A percentile compares a stretch with the other conserved stretches of the same genome.
These are phyloP conservation scores for Paecilomyces sp. DNA, from an alignment of 2,329 filamentous ascomycete genomes.

Conservation along the genomic window DNA sequence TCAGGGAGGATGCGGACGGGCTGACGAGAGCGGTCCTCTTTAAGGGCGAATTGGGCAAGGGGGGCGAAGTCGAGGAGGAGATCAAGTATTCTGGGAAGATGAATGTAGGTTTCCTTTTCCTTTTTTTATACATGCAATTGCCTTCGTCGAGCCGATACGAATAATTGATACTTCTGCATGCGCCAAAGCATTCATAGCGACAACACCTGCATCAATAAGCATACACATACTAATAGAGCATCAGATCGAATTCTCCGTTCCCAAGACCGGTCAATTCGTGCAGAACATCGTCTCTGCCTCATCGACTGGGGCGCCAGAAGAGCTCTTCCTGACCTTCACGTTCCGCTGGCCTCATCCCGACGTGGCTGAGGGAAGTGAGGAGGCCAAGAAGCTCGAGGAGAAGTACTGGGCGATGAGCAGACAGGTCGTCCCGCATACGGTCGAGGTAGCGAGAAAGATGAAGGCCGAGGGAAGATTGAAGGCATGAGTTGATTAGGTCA, in stretches of 20 bases:
- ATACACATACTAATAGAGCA: not conserved
- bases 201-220: too few relatives aligned
- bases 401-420: slow-evolving; percentile 12
- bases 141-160: too few relatives aligned
- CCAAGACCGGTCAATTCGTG: slow-evolving; percentile 35
- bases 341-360: slow-evolving; percentile 36
- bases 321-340: slow-evolving; percentile 40
- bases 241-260: slow-evolving; percentile 39
- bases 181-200: too few relatives aligned
- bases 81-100: slow-evolving; percentile 30
- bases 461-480: slow-evolving; percentile 14
- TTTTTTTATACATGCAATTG: not conserved
- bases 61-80: slow-evolving; percentile 26
- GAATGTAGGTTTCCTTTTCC: slow-evolving; percentile 25
- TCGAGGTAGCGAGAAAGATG: slow-evolving; percentile 12
- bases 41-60: slow-evolving; percentile 21
- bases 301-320: slow-evolving; percentile 21
- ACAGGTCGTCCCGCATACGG: slow-evolving; percentile 7
- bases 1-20: slow-evolving; percentile 29
- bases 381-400: slow-evolving; percentile 20
- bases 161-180: too few relatives aligned
- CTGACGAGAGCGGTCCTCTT: slow-evolving; percentile 34
- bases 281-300: slow-evolving; percentile 36
- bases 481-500: not conserved
- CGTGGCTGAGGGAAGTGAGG: slow-evolving; percentile 26